phyloP scores from a whole-genome alignment of 2,329 filamentous ascomycete species.

The Plenodomus biglobosus region DNA sequence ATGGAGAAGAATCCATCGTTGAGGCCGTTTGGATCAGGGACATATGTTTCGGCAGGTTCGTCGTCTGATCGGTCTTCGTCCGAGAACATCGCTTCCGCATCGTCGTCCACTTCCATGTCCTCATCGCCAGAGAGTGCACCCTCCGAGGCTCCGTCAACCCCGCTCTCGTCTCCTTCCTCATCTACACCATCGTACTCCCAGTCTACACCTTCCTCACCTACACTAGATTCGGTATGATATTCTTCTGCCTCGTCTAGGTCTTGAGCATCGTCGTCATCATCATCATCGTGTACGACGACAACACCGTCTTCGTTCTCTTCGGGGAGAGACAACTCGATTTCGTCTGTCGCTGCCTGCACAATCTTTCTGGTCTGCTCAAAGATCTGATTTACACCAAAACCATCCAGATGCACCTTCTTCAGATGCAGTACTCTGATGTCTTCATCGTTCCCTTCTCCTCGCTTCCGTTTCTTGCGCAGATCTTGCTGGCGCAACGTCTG shows the following conservation, averaged over 20 bases:
- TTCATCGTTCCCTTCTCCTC: slow-evolving; percentile 54
- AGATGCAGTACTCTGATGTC: slow-evolving; percentile 66
- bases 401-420: slow-evolving; percentile 80
- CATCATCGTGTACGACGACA: slow-evolving; percentile 18
- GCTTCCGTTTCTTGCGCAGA: slow-evolving; percentile 74
- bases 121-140: slow-evolving; percentile 35
- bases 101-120: slow-evolving; percentile 37
- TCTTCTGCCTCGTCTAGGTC: slow-evolving; percentile 37
- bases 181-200: slow-evolving; percentile 40
- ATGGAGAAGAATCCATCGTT: slow-evolving; percentile 99
- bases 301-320: slow-evolving; percentile 27
- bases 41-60: slow-evolving; percentile 57
- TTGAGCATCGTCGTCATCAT: slow-evolving; percentile 36
- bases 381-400: slow-evolving; percentile 84
- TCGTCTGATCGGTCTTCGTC: slow-evolving; percentile 48
- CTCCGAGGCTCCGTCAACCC: slow-evolving; percentile 28
- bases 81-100: slow-evolving; percentile 35
- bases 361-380: slow-evolving; percentile 93
- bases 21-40: slow-evolving; percentile 76
- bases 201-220: slow-evolving; percentile 40
- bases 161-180: slow-evolving; percentile 31
- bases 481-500: slow-evolving; percentile 70
- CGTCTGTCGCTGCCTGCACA: slow-evolving; percentile 63
- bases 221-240: slow-evolving; percentile 27
- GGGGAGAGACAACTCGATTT: slow-evolving; percentile 55